A percentile compares a stretch with the other conserved stretches of the same genome.
Conservation (phyloP, 78 protist genomes). For the Chrysochromulina tobinii region DNA sequence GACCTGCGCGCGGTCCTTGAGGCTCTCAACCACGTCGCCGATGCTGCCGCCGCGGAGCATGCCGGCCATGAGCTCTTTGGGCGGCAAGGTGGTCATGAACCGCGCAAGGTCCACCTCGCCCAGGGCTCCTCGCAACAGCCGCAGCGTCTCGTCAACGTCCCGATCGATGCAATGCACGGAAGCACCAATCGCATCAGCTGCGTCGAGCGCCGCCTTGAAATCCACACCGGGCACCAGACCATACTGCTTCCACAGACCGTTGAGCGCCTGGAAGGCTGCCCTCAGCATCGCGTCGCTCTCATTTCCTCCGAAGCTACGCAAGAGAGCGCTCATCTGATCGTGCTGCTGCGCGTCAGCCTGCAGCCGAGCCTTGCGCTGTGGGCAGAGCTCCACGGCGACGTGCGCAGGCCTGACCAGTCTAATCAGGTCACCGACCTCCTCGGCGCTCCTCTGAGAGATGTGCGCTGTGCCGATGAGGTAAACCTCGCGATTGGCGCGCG, state of each 20-base stretch:
- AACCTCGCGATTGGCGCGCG: neutral
- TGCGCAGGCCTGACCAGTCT: neutral
- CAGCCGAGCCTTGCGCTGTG: neutral
- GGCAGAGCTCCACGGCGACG: slow-evolving; percentile 2
- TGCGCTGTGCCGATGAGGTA: neutral
- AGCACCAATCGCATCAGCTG: neutral
- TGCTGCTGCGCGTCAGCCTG: neutral
- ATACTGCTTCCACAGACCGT: neutral
- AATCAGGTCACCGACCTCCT: neutral
- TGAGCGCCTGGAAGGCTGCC: neutral
- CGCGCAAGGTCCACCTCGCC: neutral
- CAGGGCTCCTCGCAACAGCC: neutral
- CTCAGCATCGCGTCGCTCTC: neutral
- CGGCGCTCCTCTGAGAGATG: neutral
- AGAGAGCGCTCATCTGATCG: neutral
- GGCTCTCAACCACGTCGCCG: neutral
- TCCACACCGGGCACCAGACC: neutral
- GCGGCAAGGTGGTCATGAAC: neutral
- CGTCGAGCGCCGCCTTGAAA: neutral
- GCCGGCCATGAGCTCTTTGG: neutral
- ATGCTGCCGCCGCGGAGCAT: neutral
- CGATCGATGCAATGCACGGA: neutral
- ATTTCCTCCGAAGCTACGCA: neutral
- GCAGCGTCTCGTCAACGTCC: neutral
- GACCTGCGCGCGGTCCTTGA: neutral